Conservation (phyloP, 1,284 basidiomycete genomes). For the Pisolithus thermaeus region DNA sequence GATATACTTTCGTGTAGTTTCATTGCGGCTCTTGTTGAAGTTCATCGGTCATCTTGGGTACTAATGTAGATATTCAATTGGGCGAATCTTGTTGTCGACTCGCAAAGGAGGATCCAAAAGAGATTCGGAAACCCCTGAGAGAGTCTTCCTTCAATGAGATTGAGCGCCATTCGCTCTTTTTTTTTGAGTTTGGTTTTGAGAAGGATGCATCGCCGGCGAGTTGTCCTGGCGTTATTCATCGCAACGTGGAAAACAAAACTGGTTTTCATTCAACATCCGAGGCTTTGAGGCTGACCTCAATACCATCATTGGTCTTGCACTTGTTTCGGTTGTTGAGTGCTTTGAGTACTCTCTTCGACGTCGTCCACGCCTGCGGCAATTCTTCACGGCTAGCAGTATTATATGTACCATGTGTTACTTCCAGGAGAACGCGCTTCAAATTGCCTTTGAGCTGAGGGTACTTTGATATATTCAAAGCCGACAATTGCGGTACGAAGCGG, state of each 20-base stretch:
- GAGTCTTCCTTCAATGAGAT: conserved; percentile 50
- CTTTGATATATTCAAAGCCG: conserved; percentile 69
- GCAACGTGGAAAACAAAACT: conserved; percentile 14
- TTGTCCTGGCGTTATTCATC: conserved; percentile 45
- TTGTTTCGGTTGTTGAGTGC: conserved; percentile 63
- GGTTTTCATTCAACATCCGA: conserved; percentile 77
- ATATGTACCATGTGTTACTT: too few species aligned
- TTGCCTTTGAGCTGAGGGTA: too few species aligned
- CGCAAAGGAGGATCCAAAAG: too few species aligned
- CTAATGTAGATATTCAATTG: too few species aligned
- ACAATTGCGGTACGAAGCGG: conserved; percentile 87
- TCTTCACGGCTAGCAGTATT: too few species aligned
- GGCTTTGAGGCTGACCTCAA: conserved; percentile 82
- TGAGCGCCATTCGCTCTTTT: conserved; percentile 94
- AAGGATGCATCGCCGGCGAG: conserved; percentile 71
- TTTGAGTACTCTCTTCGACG: conserved; percentile 12
- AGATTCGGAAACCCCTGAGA: too few species aligned
- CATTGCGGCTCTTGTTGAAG: background rate
- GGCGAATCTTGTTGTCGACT: too few species aligned
- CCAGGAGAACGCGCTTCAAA: too few species aligned
- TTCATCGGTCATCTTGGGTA: too few species aligned
- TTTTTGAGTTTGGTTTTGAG: conserved; percentile 65
- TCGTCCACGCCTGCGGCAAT: too few species aligned
- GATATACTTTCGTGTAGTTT: conserved; percentile 24
- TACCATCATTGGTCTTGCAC: conserved; percentile 83